Percentiles rank a stretch among this genome's conserved stretches.
Conservation (phyloP, 805 yeast species). For the Schwanniomyces yamadae region DNA sequence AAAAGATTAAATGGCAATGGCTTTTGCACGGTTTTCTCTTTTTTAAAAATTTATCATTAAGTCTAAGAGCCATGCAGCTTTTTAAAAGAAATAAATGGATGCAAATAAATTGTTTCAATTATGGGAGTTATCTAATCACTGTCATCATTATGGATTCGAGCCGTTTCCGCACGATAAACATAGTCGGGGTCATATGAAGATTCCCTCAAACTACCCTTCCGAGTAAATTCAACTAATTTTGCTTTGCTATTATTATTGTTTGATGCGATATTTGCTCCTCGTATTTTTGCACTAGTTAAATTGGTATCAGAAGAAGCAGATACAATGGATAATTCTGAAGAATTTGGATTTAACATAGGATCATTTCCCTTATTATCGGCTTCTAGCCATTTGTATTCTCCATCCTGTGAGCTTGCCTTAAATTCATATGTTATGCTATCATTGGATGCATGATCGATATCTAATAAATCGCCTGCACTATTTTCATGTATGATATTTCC, state of each 20-base stretch:
- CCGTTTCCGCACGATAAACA: conserved; percentile 31
- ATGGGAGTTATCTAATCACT: too few species aligned
- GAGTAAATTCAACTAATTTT: conserved; percentile 47
- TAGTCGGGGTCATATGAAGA: conserved; percentile 34
- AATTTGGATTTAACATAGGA: conserved; percentile 7
- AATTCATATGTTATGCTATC: conserved; percentile 28
- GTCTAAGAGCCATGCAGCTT: too few species aligned
- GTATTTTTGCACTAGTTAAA: conserved; percentile 9
- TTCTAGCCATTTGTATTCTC: conserved; percentile 32
- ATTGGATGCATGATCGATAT: conserved; percentile 10
- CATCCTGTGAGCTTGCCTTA: conserved; percentile 26
- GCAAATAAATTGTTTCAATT: too few species aligned
- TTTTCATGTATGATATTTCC: conserved; percentile 14
- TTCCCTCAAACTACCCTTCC: conserved; percentile 42
- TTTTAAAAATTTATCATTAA: too few species aligned
- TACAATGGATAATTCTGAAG: conserved; percentile 18
- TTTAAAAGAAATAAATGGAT: too few species aligned
- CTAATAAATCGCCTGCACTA: conserved; percentile 13
- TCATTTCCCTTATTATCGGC: conserved; percentile 12
- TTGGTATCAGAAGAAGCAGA: conserved; percentile 17
- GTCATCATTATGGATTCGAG: conserved; percentile 33
- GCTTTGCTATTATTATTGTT: conserved; percentile 25
- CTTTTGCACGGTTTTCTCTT: too few species aligned
- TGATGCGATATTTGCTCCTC: conserved; percentile 11
- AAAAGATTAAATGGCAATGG: too few species aligned